Conservation (phyloP, 176 grass and related monocot genomes). For the Avena sativa region DNA sequence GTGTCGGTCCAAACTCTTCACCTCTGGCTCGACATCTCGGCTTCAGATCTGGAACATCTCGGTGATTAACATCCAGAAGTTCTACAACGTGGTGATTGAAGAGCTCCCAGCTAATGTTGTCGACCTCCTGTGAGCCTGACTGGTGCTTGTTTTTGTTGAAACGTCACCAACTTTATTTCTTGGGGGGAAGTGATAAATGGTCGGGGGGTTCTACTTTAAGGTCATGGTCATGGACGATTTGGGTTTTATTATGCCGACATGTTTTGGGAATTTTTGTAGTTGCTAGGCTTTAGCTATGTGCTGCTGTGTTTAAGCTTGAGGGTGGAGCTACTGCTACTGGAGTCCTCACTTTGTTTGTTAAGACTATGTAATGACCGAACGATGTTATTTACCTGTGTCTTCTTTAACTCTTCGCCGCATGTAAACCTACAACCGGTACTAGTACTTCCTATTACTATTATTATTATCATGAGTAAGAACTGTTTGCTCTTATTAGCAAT, state of each 20-base stretch:
- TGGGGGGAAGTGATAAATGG: conserved; percentile 33
- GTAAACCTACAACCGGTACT: conserved; percentile 20
- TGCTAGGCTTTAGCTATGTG: too few relatives aligned
- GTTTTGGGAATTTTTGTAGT: too few relatives aligned
- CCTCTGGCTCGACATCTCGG: too few relatives aligned
- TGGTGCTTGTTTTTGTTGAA: conserved; percentile 61
- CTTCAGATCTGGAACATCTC: background rate
- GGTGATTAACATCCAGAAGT: background rate
- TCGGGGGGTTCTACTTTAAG: background rate
- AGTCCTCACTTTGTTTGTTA: conserved; percentile 42
- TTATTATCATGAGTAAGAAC: conserved; percentile 16
- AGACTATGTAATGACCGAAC: conserved; percentile 50
- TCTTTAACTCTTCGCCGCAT: conserved; percentile 40
- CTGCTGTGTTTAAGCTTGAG: too few relatives aligned
- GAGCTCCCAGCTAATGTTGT: too few relatives aligned
- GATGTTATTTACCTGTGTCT: conserved; percentile 59
- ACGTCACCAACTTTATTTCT: conserved; percentile 35
- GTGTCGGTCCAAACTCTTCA: too few relatives aligned
- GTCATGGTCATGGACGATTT: too few relatives aligned
- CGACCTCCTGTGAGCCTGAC: conserved; percentile 1
- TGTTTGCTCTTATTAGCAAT: conserved; percentile 2
- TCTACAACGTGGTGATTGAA: too few relatives aligned
- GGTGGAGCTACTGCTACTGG: too few relatives aligned
- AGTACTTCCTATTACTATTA: background rate
- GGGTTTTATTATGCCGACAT: too few relatives aligned